Percentiles rank a stretch among this genome's conserved stretches.
Conservation (phyloP, 2,329 filamentous ascomycete species). For the Thielaviopsis musarum region DNA sequence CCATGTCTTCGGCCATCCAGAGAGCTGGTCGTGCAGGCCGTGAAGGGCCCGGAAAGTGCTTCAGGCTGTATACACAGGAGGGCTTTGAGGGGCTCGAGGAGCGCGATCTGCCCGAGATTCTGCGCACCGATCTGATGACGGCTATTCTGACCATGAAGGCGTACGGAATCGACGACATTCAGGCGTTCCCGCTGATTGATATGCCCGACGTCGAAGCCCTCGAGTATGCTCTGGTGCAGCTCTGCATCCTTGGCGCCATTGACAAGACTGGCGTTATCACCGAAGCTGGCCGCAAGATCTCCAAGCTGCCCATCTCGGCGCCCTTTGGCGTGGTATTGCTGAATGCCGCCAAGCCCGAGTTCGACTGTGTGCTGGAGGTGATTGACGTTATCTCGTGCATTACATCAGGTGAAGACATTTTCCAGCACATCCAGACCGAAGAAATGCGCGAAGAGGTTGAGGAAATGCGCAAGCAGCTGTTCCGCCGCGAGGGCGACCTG, state of each 20-base stretch:
- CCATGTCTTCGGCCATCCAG: slow-evolving; percentile 83
- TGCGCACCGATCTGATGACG: slow-evolving; percentile 74
- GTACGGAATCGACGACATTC: slow-evolving; percentile 64
- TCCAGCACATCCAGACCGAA: slow-evolving; percentile 40
- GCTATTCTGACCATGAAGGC: slow-evolving; percentile 89
- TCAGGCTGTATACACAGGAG: slow-evolving; percentile 68
- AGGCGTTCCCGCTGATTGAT: slow-evolving; percentile 74
- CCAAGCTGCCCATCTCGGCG: slow-evolving; percentile 67
- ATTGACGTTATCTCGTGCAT: slow-evolving; percentile 67
- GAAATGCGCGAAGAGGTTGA: slow-evolving; percentile 38
- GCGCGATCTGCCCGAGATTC: slow-evolving; percentile 70
- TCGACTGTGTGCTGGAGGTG: slow-evolving; percentile 59
- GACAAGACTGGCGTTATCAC: slow-evolving; percentile 59
- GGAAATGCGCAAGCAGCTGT: slow-evolving; percentile 36
- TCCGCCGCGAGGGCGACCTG: slow-evolving; percentile 46
- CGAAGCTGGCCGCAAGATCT: slow-evolving; percentile 55
- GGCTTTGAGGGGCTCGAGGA: slow-evolving; percentile 55
- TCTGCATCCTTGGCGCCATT: slow-evolving; percentile 64
- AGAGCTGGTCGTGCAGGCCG: slow-evolving; percentile 81
- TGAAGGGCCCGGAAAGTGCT: slow-evolving; percentile 83
- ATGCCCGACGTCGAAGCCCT: slow-evolving; percentile 60
- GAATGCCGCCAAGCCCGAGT: slow-evolving; percentile 53
- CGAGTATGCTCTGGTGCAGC: slow-evolving; percentile 64
- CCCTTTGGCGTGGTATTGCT: slow-evolving; percentile 69
- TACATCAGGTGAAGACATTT: slow-evolving; percentile 46